Evolutionary conservation across 345 rosid genomes (phyloP), one percentile per base, ranked within the genome.

Genomic region (Populus pruinosa): DNA sequence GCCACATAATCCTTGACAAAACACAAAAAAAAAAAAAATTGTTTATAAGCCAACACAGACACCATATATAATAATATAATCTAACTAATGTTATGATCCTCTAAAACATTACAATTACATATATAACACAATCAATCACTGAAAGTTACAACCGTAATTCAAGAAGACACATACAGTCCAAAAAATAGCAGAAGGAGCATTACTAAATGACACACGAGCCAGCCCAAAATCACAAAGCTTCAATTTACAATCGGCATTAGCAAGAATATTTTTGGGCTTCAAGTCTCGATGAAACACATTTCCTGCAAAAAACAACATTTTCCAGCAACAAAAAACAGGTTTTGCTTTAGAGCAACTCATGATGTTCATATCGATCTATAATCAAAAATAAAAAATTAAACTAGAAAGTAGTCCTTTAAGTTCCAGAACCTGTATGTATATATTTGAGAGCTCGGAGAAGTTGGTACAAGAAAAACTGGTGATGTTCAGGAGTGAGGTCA

Each of bases 161-260:
- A 88, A 76, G 70, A 77, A 76, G 80, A 86, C 79, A 86, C 99
- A 81, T 90, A 96, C 99, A 79, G 98, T 96, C 99, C 99, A 96
- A 85, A 96, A 93, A 78, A 96, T 92, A 35, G 98, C 96, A 80
- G 98, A 93, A 84, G 99, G 94, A 67, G 93, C 86, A 79, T 93
- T 94, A 68, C 86, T 90, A 87, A 96, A 91, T 65, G 98, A 94
- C 79, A 91, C 93, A 67, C 98, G 98, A 84, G 99, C 98, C 55
- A 96, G 95, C 84, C 99, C 99, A 81, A 96, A 90, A 82, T 93
- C 98, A 86, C 99, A 96, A 70, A 96, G 91, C 90, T 96, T 96
- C 86, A 96, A 85, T 71, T 96, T 92, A 90, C 99, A 96, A 83
- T 96, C 99, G 31, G 94, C 94, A 83, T 96, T 96, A 59, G 98